Evolutionary conservation across 2,329 filamentous ascomycete genomes (phyloP).

Genomic region (Ascochyta pisi): DNA sequence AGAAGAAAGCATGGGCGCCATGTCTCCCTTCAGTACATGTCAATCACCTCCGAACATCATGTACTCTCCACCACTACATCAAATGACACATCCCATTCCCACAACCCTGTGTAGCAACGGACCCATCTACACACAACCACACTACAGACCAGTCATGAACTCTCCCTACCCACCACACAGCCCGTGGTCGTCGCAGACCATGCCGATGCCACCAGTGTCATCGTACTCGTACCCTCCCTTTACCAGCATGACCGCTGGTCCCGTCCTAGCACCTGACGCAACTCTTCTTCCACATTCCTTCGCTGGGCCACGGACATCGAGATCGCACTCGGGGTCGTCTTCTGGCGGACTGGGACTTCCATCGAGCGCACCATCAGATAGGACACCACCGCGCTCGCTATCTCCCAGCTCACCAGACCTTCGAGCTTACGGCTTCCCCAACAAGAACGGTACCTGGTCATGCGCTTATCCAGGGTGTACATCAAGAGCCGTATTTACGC

Average conservation of each 20-base stretch:
- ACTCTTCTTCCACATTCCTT: slow-evolving; percentile 33
- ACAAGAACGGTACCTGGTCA: slow-evolving; percentile 61
- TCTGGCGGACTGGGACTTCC: slow-evolving; percentile 36
- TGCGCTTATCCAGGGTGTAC: slow-evolving; percentile 66
- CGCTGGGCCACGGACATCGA: slow-evolving; percentile 33
- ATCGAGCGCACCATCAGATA: slow-evolving; percentile 34
- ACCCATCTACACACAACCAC: slow-evolving; percentile 37
- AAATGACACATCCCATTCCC: slow-evolving; percentile 34
- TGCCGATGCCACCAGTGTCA: slow-evolving; percentile 39
- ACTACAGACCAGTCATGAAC: slow-evolving; percentile 40
- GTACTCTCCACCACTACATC: slow-evolving; percentile 47
- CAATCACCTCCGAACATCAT: slow-evolving; percentile 49
- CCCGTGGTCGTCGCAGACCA: slow-evolving; percentile 42
- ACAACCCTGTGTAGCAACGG: slow-evolving; percentile 33
- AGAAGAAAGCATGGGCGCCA: slow-evolving; percentile 42
- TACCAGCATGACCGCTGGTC: slow-evolving; percentile 33
- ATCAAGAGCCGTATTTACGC: slow-evolving; percentile 64
- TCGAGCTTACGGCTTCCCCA: slow-evolving; percentile 52
- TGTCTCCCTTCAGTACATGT: slow-evolving; percentile 47
- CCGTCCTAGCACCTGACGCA: slow-evolving; percentile 34
- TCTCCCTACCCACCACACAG: slow-evolving; percentile 44
- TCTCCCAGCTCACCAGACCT: slow-evolving; percentile 51
- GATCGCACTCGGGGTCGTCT: slow-evolving; percentile 47
- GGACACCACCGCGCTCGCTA: slow-evolving; percentile 46
- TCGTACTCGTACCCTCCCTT: slow-evolving; percentile 46